These are phyloP conservation scores for Apocynum venetum DNA, from an alignment of 257 asterid species.

Conservation along the genomic window DNA sequence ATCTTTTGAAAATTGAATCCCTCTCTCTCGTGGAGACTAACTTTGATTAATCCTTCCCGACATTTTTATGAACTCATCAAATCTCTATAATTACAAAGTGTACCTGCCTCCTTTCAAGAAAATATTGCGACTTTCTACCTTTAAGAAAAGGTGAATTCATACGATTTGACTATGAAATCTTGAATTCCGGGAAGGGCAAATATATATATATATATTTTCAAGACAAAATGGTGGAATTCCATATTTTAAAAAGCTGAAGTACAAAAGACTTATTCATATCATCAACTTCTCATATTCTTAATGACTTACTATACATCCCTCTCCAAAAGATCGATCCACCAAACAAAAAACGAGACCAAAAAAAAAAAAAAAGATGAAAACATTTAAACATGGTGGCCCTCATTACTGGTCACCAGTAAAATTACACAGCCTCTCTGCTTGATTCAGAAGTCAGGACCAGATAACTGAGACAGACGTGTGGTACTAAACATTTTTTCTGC, in stretches of 20 bases:
- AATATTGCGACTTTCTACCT: neutral
- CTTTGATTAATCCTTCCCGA: neutral
- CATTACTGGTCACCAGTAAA: no score
- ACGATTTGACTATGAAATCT: neutral
- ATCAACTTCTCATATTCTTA: neutral
- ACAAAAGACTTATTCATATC: neutral
- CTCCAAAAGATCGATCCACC: neutral
- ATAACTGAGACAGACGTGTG: constrained; percentile 10
- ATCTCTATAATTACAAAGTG: neutral
- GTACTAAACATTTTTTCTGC: neutral
- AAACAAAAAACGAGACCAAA: neutral
- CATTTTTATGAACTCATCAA: neutral
- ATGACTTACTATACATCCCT: no score
- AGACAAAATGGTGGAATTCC: neutral
- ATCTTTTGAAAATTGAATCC: no score
- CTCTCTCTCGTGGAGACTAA: neutral
- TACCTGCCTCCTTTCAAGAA: neutral
- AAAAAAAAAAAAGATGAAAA: no score
- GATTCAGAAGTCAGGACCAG: constrained; percentile 13
- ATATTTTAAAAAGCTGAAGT: neutral
- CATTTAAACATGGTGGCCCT: constrained; percentile 2
- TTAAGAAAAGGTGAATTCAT: neutral
- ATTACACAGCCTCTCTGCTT: neutral
- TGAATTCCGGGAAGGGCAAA: neutral
- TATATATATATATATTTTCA: neutral